Percentiles rank a stretch among this genome's conserved stretches.
Conservation (phyloP, 306 rosid species). For the Trichosanthes cucumerina region DNA sequence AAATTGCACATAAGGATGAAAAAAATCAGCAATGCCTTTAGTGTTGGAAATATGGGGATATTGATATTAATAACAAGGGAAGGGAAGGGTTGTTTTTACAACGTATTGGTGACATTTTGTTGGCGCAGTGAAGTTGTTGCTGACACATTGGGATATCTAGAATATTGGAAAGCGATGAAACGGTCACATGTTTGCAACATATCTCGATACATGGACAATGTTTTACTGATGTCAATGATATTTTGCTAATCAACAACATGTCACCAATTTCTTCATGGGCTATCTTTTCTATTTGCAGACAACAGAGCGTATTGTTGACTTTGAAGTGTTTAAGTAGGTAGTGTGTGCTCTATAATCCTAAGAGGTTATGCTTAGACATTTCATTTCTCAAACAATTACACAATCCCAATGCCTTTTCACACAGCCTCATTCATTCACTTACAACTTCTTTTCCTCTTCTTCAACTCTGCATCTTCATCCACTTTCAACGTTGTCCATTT, state of each 20-base stretch:
- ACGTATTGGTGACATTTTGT: background rate
- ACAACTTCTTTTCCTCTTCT: background rate
- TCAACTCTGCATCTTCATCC: background rate
- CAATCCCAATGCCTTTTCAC: background rate
- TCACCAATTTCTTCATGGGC: background rate
- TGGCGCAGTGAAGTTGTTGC: background rate
- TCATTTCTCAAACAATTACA: background rate
- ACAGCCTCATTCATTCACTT: background rate
- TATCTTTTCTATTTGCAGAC: background rate
- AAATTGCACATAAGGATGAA: background rate
- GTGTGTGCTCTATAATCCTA: background rate
- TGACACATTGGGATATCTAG: background rate
- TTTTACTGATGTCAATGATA: background rate
- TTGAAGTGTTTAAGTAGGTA: background rate
- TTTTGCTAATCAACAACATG: background rate
- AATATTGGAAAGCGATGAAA: background rate
- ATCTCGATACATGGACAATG: background rate
- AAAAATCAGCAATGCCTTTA: background rate
- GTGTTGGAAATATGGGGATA: background rate
- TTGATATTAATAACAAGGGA: background rate
- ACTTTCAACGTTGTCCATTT: conserved; percentile 34
- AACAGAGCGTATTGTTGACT: background rate
- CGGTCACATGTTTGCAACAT: background rate
- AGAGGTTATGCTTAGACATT: background rate
- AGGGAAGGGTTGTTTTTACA: background rate